Base-by-base conservation (phyloP, 208 protist genomes). In the Trypanosoma melophagium region DNA sequence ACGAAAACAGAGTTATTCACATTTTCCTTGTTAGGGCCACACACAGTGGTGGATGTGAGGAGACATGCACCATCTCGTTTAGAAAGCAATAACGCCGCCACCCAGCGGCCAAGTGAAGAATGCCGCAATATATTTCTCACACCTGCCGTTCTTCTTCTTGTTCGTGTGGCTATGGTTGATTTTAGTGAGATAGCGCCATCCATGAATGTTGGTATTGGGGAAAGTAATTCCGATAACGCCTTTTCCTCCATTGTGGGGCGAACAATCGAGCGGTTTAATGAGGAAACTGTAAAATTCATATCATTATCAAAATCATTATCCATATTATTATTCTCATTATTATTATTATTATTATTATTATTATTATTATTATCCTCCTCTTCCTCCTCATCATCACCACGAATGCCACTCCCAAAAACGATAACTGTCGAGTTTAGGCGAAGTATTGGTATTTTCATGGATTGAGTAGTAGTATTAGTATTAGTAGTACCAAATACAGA, bases 351-450 rank as follows among this genome's bases (percentile, higher is more conserved):
- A 9, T 16, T 55, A 25, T 55, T 31, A 22, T 25, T 16, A 55
- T 35, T 24, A 31, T 55, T 55, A 55, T 47, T 7, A 35, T 41
- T 41, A 59, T 41, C 28, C 17, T 59, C 13, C n/a, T 35, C 22
- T 3, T 45, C 40, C 22, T 35, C 13, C 17, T 41, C 40, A 22
- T 41, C 14, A 47, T 10, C n/a, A 38, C 16, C 50, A 38, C 68
- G 51, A 49, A 67, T 47, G 16, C 22, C 60, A 49, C 38, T 63
- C 3, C 69, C 69, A 68, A 74, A 69, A 5, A 74, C 47, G 22
- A 74, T 42, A 25, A 74, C 42, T 1, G 51, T 67, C 24, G 69
- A 74, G 8, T 60, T n/a, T 22, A 74, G 56, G 5, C 45, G 61
- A 35, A 74, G 25, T 3, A 67, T 22, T 25, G 60, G 60, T 38